These are phyloP conservation scores for Cymbopogon citratus DNA, from an alignment of 176 grass and related monocot species.

Conservation along the genomic window DNA sequence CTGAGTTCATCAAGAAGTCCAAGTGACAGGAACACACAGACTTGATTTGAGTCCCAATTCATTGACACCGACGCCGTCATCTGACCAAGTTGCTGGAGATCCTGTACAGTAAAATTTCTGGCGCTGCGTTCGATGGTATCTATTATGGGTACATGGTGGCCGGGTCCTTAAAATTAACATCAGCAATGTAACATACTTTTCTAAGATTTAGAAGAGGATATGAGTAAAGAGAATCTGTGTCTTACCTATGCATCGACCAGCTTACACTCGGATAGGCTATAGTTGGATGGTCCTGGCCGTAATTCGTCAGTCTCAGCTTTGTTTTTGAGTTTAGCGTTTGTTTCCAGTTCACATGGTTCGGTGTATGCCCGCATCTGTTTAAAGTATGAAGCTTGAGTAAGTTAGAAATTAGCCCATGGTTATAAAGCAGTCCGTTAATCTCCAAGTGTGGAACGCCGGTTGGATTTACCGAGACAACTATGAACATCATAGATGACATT, in stretches of 20 bases:
- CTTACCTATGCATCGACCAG: constrained; percentile 15
- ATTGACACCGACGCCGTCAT: constrained; percentile 36
- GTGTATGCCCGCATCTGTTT: constrained; percentile 1
- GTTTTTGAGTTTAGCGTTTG: neutral
- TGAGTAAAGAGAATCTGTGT: neutral
- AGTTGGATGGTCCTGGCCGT: constrained; percentile 14
- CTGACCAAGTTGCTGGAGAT: constrained; percentile 57
- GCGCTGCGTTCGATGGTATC: constrained; percentile 44
- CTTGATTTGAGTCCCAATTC: constrained; percentile 33
- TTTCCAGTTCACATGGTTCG: constrained; percentile 15
- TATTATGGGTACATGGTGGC: constrained; percentile 37
- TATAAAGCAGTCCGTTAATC: neutral
- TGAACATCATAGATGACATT: neutral
- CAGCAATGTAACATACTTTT: constrained; percentile 28
- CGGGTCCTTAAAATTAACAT: constrained; percentile 24
- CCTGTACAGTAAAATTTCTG: constrained; percentile 87
- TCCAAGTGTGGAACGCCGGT: neutral
- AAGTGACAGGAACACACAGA: constrained; percentile 30
- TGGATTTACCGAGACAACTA: neutral
- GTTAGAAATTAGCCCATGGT: neutral
- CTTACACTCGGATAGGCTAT: constrained; percentile 25
- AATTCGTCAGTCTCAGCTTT: constrained; percentile 6
- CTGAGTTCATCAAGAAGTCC: constrained; percentile 61
- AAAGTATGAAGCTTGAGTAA: neutral
- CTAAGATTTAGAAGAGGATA: constrained; percentile 14